These are phyloP conservation scores for Ilex paraguariensis DNA, from an alignment of 305 asterid genomes.

Conservation along the genomic window DNA sequence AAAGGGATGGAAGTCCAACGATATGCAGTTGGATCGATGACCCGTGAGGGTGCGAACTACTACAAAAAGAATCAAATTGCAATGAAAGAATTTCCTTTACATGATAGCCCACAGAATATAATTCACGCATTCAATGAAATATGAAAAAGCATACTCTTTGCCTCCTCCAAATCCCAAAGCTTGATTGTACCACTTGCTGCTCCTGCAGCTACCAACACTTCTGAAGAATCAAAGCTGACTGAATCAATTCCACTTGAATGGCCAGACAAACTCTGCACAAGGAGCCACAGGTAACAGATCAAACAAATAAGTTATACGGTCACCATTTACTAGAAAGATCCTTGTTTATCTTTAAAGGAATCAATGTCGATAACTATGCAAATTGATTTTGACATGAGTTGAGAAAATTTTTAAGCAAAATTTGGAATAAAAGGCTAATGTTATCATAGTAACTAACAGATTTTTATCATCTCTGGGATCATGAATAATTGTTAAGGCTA, in stretches of 20 bases:
- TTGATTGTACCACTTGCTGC: constrained; percentile 98
- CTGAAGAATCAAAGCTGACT: constrained; percentile 95
- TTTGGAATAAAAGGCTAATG: no score
- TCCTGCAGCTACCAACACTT: constrained; percentile 96
- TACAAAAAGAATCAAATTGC: constrained; percentile 18
- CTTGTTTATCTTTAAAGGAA: no score
- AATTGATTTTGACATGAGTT: no score
- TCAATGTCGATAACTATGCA: no score
- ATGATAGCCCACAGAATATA: not conserved
- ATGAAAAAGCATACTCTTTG: constrained; percentile 63
- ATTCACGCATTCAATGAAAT: not conserved
- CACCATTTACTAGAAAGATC: not conserved
- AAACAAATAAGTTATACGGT: not conserved
- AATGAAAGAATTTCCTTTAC: no score
- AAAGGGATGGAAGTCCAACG: constrained; percentile 97
- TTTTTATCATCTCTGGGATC: no score
- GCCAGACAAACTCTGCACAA: constrained; percentile 89
- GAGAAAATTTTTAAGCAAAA: no score
- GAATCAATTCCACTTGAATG: constrained; percentile 99
- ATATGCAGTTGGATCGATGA: constrained; percentile 98
- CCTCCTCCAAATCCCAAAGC: constrained; percentile 99
- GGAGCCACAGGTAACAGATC: constrained; percentile 26
- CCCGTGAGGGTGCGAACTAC: constrained; percentile 97
- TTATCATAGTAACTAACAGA: no score
- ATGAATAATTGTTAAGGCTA: no score